A percentile compares a stretch with the other conserved stretches of the same genome.
These are phyloP conservation scores for Komagataella phaffii DNA, from an alignment of 805 yeast species.

Conservation along the genomic window DNA sequence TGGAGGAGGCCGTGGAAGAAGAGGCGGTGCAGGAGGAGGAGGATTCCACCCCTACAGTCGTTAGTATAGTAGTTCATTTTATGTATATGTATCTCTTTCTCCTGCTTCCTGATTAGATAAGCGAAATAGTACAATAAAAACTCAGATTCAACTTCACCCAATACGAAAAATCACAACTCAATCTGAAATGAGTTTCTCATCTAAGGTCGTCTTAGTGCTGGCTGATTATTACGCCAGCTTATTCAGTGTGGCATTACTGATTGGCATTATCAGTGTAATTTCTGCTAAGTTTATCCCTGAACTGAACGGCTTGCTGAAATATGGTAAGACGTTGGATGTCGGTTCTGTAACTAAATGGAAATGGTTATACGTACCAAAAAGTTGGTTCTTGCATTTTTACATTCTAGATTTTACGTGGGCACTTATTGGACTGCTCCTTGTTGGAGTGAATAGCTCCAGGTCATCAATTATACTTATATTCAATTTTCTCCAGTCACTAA, in stretches of 20 bases:
- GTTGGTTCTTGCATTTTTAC: constrained; percentile 54
- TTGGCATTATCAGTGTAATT: constrained; percentile 1
- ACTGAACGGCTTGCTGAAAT: constrained; percentile 23
- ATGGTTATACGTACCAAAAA: constrained; percentile 39
- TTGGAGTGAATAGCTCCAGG: neutral
- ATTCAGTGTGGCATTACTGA: neutral
- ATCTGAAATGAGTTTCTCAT: neutral
- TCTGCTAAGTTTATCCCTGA: constrained; percentile 6
- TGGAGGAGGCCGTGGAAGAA: constrained; percentile 1
- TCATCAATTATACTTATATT: constrained; percentile 11
- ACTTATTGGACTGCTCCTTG: constrained; percentile 7
- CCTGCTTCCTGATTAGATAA: neutral
- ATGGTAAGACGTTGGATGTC: constrained; percentile 26
- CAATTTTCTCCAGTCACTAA: constrained; percentile 33
- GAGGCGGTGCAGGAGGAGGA: constrained; percentile 8
- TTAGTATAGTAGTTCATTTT: neutral
- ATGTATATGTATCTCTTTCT: neutral
- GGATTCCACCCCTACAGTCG: constrained; percentile 19
- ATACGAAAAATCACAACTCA: neutral
- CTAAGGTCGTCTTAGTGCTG: neutral
- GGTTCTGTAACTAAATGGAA: neutral
- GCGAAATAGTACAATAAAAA: neutral
- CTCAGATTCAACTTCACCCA: neutral
- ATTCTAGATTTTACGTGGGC: constrained; percentile 24
- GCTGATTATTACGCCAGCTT: neutral